Evolutionary conservation across 345 rosid species (phyloP), one percentile per base, ranked within the genome.

Genomic region (Eucalyptus viminalis): DNA sequence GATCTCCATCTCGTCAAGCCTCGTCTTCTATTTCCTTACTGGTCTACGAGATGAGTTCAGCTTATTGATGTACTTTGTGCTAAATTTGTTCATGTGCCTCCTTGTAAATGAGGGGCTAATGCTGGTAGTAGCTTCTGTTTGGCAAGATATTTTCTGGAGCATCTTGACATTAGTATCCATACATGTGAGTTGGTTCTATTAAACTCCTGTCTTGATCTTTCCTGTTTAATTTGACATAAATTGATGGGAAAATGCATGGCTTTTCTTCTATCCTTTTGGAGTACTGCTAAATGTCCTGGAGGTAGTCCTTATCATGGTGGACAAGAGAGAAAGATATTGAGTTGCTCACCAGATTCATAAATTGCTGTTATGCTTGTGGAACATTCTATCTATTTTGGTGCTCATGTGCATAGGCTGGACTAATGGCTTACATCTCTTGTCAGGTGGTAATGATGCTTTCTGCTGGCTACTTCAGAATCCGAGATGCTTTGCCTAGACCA

Each of bases 361-460:
- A 14, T 50, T 53, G 58, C 11, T 53, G 87, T 86, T 25, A 49
- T 49, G 87, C 67, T 86, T 15, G 87, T 50, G 14, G 56, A 86
- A 34, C 45, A 14, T 34, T 51, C 62, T 58, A 87, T 29, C 80
- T 87, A 22, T 29, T 21, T 87, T 86, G 67, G 56, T 86, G 89
- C 86, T 88, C 81, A 47, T 47, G 43, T 88, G 22, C 44, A 27
- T 86, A 58, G 29, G 65, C 69, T n/a, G 86, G 43, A 67, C 72
- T 76, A 76, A 76, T 76, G 47, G 44, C 47, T 37, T 31, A 51
- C 49, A 62, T 91, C 87, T 50, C 12, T 91, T 93, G 91, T 91
- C 96, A 98, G 99, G 97, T 96, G 88, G 90, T 96, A 87, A 98
- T 98, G 99, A 97, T 98, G 98, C 99, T 98, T 86, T 90, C 99